Evolutionary conservation across 768 basidiomycete species (phyloP).

Genomic region (Collybia mongolica): DNA sequence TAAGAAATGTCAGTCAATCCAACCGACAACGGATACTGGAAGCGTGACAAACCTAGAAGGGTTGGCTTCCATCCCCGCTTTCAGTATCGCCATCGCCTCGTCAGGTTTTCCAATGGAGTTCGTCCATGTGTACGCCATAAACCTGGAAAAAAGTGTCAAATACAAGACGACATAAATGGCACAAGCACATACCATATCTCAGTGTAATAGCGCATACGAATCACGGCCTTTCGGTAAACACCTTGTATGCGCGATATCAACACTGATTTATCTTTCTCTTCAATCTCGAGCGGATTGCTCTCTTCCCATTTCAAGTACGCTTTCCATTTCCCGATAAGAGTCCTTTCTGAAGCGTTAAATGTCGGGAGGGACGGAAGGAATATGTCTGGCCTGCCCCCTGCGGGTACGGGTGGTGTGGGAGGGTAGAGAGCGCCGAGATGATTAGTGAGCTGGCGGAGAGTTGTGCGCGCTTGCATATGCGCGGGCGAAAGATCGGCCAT

Average conservation of each 20-base stretch:
- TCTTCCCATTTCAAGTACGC: constrained; percentile 95
- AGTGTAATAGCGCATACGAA: constrained; percentile 90
- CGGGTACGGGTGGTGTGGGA: constrained; percentile 17
- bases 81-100: constrained; percentile 78
- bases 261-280: constrained; percentile 71
- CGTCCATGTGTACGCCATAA: constrained; percentile 89
- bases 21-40: neutral
- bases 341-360: constrained; percentile 70
- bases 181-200: constrained; percentile 78
- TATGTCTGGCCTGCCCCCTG: constrained; percentile 43
- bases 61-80: constrained; percentile 86
- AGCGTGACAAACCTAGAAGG: constrained; percentile 58
- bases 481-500: constrained; percentile 88
- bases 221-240: constrained; percentile 86
- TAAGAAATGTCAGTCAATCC: constrained; percentile 25
- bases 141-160: constrained; percentile 49
- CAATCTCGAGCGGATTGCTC: constrained; percentile 88
- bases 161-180: neutral
- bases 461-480: constrained; percentile 93
- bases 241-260: constrained; percentile 72
- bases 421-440: constrained; percentile 67
- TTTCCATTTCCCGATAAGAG: constrained; percentile 85
- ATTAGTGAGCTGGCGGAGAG: constrained; percentile 76
- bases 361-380: constrained; percentile 71
- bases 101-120: constrained; percentile 71